phyloP scores from a whole-genome alignment of 768 basidiomycete genomes.

The Lentinus tigrinus region DNA sequence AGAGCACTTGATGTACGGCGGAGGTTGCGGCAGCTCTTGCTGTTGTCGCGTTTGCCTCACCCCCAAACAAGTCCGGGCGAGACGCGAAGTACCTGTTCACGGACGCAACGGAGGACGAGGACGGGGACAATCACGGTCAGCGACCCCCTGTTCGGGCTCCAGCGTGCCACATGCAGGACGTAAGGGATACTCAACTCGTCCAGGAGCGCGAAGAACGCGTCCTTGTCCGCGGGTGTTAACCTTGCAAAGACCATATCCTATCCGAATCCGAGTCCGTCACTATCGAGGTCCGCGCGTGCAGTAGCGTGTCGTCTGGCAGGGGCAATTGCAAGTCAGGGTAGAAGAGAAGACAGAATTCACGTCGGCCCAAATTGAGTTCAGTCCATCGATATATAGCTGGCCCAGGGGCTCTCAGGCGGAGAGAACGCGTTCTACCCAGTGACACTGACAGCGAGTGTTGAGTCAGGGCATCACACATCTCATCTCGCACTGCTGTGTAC shows the following conservation, averaged over 20 bases:
- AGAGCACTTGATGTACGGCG: conserved; percentile 18
- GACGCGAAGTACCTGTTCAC: conserved; percentile 76
- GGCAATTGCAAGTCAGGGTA: too few relatives aligned
- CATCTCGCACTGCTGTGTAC: neutral
- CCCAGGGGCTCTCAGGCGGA: too few relatives aligned
- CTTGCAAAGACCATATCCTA: conserved; percentile 70
- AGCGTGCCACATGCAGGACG: neutral
- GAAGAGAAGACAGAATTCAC: neutral
- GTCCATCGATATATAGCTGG: too few relatives aligned
- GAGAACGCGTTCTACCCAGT: too few relatives aligned
- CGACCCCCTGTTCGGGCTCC: neutral
- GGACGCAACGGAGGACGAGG: neutral
- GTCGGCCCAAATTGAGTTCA: too few relatives aligned
- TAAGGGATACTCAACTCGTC: conserved; percentile 58
- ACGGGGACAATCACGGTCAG: too few relatives aligned
- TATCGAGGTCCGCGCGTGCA: too few relatives aligned
- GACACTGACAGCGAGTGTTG: too few relatives aligned
- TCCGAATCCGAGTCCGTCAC: neutral
- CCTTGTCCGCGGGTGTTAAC: conserved; percentile 66
- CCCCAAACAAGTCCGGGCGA: conserved; percentile 61
- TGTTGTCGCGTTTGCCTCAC: conserved; percentile 8
- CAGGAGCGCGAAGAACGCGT: conserved; percentile 77
- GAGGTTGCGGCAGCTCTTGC: conserved; percentile 17
- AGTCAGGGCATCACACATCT: too few relatives aligned
- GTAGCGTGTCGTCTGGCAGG: too few relatives aligned